phyloP scores from a whole-genome alignment of 768 basidiomycete genomes.

The Pisolithus albus region DNA sequence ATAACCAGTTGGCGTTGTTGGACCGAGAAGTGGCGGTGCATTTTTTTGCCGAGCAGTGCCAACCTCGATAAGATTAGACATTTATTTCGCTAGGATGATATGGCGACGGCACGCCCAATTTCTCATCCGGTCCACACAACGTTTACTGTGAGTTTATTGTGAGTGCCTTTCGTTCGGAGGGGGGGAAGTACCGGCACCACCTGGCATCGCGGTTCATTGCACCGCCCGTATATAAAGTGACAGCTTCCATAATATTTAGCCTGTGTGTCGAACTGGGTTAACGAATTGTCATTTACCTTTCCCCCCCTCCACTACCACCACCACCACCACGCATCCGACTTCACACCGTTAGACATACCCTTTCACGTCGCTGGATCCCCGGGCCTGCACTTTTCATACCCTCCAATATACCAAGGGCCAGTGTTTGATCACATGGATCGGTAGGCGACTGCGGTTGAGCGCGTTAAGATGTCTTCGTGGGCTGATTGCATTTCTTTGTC shows the following conservation, averaged over 20 bases:
- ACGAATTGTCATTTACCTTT: slow-evolving; percentile 3
- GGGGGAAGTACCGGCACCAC: slow-evolving; percentile 2
- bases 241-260: slow-evolving; percentile 4
- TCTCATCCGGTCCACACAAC: not conserved
- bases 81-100: not conserved
- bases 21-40: not conserved
- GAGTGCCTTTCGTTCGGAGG: not conserved
- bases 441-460: slow-evolving; percentile 16
- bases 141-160: not conserved
- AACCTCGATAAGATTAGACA: not conserved
- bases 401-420: not conserved
- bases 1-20: no score
- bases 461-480: not conserved
- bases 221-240: slow-evolving; percentile 12
- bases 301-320: not conserved
- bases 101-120: not conserved
- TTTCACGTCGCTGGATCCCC: not conserved
- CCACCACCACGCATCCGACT: not conserved
- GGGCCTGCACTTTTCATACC: not conserved
- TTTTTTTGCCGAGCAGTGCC: not conserved
- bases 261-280: not conserved
- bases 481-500: slow-evolving; percentile 12
- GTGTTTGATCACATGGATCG: slow-evolving; percentile 25
- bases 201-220: not conserved
- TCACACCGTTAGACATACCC: not conserved